These are phyloP conservation scores for Apodospora peruviana DNA, from an alignment of 495 filamentous ascomycete species.

Conservation along the genomic window DNA sequence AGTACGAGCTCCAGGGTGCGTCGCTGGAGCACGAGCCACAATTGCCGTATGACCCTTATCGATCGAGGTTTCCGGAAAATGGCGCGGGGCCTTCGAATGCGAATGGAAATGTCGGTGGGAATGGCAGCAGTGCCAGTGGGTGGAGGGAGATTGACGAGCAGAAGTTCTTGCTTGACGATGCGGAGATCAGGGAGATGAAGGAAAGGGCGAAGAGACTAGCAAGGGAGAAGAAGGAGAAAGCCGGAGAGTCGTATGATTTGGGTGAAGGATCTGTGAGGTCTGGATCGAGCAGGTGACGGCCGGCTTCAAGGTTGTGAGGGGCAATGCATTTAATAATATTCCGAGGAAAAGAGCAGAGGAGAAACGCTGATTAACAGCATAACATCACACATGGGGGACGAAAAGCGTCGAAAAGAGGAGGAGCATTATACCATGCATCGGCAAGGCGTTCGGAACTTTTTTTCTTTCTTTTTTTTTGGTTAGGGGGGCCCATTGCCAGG, in stretches of 20 bases:
- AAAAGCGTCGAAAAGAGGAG: neutral
- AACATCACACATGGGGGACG: too few relatives aligned
- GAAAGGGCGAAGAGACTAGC: conserved; percentile 3
- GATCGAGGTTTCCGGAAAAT: conserved; percentile 3
- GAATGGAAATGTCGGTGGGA: too few relatives aligned
- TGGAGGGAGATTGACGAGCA: conserved; percentile 25
- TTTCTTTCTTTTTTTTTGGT: too few relatives aligned
- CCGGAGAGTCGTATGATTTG: conserved; percentile 10
- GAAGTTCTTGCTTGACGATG: conserved; percentile 24
- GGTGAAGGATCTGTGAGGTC: neutral
- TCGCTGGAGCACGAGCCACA: conserved; percentile 18
- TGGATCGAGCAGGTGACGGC: too few relatives aligned
- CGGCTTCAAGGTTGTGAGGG: too few relatives aligned
- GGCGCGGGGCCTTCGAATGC: conserved; percentile 4
- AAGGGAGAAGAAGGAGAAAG: neutral
- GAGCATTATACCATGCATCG: conserved; percentile 21
- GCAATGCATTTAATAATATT: too few relatives aligned
- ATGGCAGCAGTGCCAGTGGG: neutral
- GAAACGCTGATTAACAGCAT: too few relatives aligned
- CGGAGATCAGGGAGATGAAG: conserved; percentile 22
- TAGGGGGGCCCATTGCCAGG: neutral
- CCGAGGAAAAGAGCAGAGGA: too few relatives aligned
- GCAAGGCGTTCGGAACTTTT: conserved; percentile 16
- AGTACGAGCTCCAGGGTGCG: conserved; percentile 26
- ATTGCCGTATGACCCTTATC: conserved; percentile 17